Base-by-base conservation (phyloP, 1,284 basidiomycete genomes). In the Heterobasidion annosum region DNA sequence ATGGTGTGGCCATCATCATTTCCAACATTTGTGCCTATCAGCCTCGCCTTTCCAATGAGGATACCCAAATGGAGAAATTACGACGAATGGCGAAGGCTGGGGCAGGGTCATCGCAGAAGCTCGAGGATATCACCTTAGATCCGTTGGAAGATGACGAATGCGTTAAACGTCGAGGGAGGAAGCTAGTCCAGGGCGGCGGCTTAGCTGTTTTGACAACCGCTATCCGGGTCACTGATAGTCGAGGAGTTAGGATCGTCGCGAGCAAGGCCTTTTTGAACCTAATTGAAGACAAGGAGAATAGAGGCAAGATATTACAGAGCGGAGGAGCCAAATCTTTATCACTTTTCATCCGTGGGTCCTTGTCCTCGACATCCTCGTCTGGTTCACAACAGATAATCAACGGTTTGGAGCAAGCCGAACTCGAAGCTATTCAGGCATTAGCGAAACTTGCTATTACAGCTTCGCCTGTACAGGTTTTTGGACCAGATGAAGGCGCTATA, bases 401-500 rank as follows among this genome's bases (percentile, higher is more conserved):
- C 25, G 64, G 65, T 43, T 61, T 79, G 37, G 76, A 81, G 52
- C 61, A 68, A n/a, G 64, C 71, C 3, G 77, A 80, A 55, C 72
- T 96, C 7, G 74, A 81, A 10, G 77, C 91, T 0, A 78, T 92
- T 34, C 96, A 98, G 67, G 94, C 93, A 0, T 73, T 98, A 13
- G 91, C 94, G 9, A 98, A 97, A 65, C 82, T 99, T 34, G 76
- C 91, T 51, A 98, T 99, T 63, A 95, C 95, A 0, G 78, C 92
- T 1, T 85, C 93, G 12, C 96, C 96, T 0, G 70, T 91, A 1
- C 84, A 94, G 56, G 87, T 98, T 34, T 97, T 96, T 70, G 90
- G 91, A 2, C 90, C 93, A 1, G 78, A 86, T 60, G 76, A 83
- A 42, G 85, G 87, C 2, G 81, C 82, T 2, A 75, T 88, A n/a